phyloP scores from a whole-genome alignment of 345 rosid genomes.

The Eutrema japonicum region DNA sequence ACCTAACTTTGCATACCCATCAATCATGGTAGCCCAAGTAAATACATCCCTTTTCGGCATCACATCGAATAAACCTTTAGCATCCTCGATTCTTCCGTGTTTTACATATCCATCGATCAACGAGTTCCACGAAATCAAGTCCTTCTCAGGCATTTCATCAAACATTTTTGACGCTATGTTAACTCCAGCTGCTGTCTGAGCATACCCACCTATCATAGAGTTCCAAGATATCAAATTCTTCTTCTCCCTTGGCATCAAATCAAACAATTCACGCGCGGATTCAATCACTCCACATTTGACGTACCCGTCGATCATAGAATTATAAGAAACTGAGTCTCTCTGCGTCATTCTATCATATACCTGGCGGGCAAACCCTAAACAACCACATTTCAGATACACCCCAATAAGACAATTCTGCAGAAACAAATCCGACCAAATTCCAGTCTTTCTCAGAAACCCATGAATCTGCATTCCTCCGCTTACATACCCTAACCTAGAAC shows the following conservation, averaged over 20 bases:
- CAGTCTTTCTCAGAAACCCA: conserved; percentile 49
- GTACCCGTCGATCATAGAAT: conserved; percentile 56
- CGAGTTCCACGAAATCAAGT: conserved; percentile 68
- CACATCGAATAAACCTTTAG: conserved; percentile 49
- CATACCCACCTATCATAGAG: conserved; percentile 62
- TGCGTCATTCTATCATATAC: conserved; percentile 47
- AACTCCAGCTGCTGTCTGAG: conserved; percentile 47
- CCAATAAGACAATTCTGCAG: conserved; percentile 49
- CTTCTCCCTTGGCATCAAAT: conserved; percentile 50
- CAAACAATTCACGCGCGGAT: conserved; percentile 53
- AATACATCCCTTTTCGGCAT: conserved; percentile 59
- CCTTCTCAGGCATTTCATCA: conserved; percentile 57
- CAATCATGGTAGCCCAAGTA: conserved; percentile 64
- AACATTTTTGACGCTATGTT: conserved; percentile 53
- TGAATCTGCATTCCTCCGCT: conserved; percentile 49
- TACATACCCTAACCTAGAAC: conserved; percentile 40
- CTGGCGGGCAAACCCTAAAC: conserved; percentile 45
- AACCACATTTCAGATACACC: conserved; percentile 47
- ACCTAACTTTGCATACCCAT: conserved; percentile 59
- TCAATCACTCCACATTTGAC: conserved; percentile 56
- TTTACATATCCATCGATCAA: conserved; percentile 63
- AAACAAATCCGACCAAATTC: conserved; percentile 49
- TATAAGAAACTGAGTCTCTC: conserved; percentile 52
- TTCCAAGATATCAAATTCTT: conserved; percentile 69
- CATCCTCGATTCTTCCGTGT: conserved; percentile 52